These are phyloP conservation scores for Globisporangium paroecandrum DNA, from an alignment of 352 stramenopile genomes.

Conservation along the genomic window DNA sequence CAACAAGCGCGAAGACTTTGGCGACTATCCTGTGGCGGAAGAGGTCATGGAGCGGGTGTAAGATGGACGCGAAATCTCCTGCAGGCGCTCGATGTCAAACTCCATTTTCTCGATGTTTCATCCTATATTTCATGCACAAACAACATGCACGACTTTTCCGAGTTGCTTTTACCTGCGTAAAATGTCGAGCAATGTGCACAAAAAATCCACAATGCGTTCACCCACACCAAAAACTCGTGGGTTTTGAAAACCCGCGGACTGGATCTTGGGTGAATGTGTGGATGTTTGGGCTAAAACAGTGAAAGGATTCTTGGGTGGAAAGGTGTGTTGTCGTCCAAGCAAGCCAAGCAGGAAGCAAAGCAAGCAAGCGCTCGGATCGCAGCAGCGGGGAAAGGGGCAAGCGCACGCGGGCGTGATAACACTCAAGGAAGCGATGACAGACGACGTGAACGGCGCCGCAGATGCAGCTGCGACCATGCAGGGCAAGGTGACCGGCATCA, in stretches of 20 bases:
- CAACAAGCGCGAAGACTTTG: constrained; percentile 70
- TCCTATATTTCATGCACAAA: no score
- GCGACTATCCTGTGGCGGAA: constrained; percentile 28
- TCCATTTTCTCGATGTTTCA: no score
- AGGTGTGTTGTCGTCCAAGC: not conserved
- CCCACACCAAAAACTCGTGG: no score
- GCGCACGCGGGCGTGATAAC: not conserved
- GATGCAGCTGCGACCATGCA: constrained; percentile 39
- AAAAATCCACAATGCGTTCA: no score
- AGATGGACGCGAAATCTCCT: not conserved
- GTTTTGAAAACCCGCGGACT: no score
- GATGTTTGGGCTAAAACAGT: not conserved
- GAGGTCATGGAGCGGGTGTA: constrained; percentile 70
- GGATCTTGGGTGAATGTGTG: not conserved
- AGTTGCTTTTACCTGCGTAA: no score
- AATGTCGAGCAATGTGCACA: no score
- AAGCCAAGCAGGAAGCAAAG: not conserved
- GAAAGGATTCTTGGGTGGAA: not conserved
- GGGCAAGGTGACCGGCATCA: constrained; percentile 88
- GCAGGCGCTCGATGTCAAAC: not conserved
- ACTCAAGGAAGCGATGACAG: constrained; percentile 20
- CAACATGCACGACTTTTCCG: no score
- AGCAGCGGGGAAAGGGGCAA: not conserved
- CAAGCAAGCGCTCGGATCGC: not conserved
- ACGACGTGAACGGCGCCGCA: constrained; percentile 1